Conservation (phyloP, 192 early-diverging fungal species). For the Chytriomyces hyalinus region DNA sequence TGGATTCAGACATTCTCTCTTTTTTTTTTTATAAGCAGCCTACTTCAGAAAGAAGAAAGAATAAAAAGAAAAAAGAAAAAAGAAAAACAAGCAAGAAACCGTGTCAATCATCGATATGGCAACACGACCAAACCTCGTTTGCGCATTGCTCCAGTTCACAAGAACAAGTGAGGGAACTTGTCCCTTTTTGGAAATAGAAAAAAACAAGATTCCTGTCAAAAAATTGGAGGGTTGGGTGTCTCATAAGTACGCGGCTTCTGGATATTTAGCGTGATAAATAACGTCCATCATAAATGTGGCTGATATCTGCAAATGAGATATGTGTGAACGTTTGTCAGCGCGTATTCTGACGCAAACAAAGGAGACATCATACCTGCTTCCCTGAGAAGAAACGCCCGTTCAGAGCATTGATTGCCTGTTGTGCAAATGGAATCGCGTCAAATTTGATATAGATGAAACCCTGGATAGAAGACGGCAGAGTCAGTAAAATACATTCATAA, state of each 20-base stretch:
- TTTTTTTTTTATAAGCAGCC: no score
- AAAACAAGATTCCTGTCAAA: not conserved
- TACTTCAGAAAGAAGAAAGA: not conserved
- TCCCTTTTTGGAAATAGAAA: not conserved
- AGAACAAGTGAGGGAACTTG: not conserved
- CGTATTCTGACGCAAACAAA: not conserved
- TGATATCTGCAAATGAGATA: conserved; percentile 47
- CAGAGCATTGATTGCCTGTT: conserved; percentile 71
- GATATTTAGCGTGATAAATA: conserved; percentile 69
- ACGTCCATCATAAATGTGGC: conserved; percentile 66
- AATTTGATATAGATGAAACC: conserved; percentile 88
- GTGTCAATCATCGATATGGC: not conserved
- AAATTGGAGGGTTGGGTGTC: conserved; percentile 1
- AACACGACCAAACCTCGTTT: no score
- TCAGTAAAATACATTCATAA: not conserved
- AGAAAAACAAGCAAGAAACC: not conserved
- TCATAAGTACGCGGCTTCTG: conserved; percentile 56
- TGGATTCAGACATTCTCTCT: no score
- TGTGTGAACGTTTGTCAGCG: not conserved
- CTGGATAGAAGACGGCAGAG: conserved; percentile 37
- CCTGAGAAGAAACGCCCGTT: conserved; percentile 92
- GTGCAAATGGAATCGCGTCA: conserved; percentile 67
- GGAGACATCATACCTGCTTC: conserved; percentile 55
- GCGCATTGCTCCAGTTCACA: not conserved
- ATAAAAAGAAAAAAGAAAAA: not conserved